These are phyloP conservation scores for Biscutella laevigata DNA, from an alignment of 441 rosid species.

Conservation along the genomic window DNA sequence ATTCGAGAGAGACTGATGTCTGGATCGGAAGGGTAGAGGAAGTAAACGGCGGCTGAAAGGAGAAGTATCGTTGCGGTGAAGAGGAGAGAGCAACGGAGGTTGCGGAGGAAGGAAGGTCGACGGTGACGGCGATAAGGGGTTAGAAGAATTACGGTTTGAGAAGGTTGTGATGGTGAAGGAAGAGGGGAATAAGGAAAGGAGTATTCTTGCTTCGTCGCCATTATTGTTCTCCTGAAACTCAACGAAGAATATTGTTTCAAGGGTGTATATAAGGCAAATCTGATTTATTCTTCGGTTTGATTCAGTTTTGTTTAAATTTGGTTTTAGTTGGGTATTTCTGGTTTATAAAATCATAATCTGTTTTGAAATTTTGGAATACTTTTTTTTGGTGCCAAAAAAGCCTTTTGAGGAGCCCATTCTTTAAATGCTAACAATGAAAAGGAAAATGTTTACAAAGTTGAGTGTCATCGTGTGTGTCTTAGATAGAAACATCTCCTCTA, in stretches of 20 bases:
- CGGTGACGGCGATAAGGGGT: slow-evolving; percentile 30
- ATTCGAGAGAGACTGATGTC: slow-evolving; percentile 40
- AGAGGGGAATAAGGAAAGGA: slow-evolving; percentile 30
- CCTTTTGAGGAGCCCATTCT: too few relatives aligned
- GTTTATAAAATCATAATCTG: too few relatives aligned
- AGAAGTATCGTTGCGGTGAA: slow-evolving; percentile 36
- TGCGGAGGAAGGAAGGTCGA: slow-evolving; percentile 10
- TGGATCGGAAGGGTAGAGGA: slow-evolving; percentile 72
- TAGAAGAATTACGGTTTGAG: slow-evolving; percentile 42
- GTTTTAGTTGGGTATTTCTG: too few relatives aligned
- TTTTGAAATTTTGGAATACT: too few relatives aligned
- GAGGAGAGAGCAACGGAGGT: slow-evolving; percentile 38
- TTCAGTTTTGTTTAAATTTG: too few relatives aligned
- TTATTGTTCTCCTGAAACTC: slow-evolving; percentile 21
- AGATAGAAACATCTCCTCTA: too few relatives aligned
- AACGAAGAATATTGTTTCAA: background rate
- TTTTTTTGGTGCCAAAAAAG: too few relatives aligned
- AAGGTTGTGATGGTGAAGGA: slow-evolving; percentile 19
- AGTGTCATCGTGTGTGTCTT: too few relatives aligned
- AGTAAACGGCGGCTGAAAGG: slow-evolving; percentile 38
- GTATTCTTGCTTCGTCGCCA: slow-evolving; percentile 29
- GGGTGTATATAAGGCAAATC: too few relatives aligned
- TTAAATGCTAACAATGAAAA: too few relatives aligned
- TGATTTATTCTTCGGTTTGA: too few relatives aligned
- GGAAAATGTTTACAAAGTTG: too few relatives aligned